Conservation (phyloP, 208 protist genomes). For the Leishmania tarentolae region DNA sequence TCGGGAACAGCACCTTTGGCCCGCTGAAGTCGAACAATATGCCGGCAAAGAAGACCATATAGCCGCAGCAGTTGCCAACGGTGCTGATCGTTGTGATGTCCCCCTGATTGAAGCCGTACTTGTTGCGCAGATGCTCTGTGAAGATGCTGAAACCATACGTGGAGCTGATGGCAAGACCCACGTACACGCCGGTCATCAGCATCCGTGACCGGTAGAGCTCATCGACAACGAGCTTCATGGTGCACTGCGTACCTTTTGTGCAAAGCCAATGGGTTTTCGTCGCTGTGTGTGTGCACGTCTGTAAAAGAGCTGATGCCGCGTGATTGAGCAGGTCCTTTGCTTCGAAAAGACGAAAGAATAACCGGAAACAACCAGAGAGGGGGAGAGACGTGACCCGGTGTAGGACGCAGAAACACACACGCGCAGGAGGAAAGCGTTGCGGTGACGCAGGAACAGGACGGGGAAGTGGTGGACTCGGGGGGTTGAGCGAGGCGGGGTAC, state of each 20-base stretch:
- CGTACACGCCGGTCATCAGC: constrained; percentile 69
- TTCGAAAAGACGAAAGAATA: background rate
- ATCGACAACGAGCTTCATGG: constrained; percentile 57
- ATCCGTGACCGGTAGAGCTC: constrained; percentile 75
- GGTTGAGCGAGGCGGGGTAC: no score
- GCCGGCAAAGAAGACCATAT: constrained; percentile 64
- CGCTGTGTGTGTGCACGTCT: background rate
- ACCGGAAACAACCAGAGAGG: background rate
- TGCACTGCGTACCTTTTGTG: background rate
- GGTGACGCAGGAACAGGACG: background rate
- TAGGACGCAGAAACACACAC: no score
- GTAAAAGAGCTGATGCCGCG: background rate
- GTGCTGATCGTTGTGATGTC: constrained; percentile 89
- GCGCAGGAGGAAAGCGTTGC: no score
- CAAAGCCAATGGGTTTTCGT: background rate
- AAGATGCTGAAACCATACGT: constrained; percentile 83
- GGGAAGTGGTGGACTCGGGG: background rate
- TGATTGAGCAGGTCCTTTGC: background rate
- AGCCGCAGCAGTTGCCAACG: constrained; percentile 65
- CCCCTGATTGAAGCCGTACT: constrained; percentile 62
- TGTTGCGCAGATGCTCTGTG: constrained; percentile 46
- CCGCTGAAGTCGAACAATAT: constrained; percentile 78
- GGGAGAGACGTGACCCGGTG: background rate
- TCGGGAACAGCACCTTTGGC: constrained; percentile 49
- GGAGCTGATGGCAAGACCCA: constrained; percentile 68